phyloP scores from a whole-genome alignment of 805 yeast species.

The Candida dajiaensis region DNA sequence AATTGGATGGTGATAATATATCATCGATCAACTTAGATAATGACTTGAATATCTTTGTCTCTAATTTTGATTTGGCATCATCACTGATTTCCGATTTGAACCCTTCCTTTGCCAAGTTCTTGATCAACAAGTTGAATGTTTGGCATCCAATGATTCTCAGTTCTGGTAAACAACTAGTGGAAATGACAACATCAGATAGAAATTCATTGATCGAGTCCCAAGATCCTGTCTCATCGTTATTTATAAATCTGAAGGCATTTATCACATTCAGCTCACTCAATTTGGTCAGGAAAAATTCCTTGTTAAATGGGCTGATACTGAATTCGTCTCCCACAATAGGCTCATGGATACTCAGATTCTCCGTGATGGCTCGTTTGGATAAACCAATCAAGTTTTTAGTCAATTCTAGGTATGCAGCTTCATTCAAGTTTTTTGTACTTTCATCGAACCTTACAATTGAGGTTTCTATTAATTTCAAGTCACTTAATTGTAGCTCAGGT shows the following conservation, averaged over 20 bases:
- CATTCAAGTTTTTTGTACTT: constrained; percentile 51
- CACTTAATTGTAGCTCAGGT: constrained; percentile 38
- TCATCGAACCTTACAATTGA: constrained; percentile 59
- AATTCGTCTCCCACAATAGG: constrained; percentile 21
- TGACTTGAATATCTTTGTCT: constrained; percentile 42
- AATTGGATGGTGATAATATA: constrained; percentile 28
- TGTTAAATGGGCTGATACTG: constrained; percentile 45
- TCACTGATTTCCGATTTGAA: constrained; percentile 5
- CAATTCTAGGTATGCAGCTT: constrained; percentile 43
- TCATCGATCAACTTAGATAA: constrained; percentile 39
- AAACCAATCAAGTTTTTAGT: constrained; percentile 40
- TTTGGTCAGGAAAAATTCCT: constrained; percentile 46
- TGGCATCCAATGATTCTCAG: constrained; percentile 43
- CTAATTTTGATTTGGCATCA: constrained; percentile 27
- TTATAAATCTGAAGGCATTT: constrained; percentile 47
- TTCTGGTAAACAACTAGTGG: constrained; percentile 36
- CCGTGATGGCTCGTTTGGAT: constrained; percentile 25
- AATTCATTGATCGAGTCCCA: constrained; percentile 46
- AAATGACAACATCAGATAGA: constrained; percentile 39
- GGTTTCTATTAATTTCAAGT: constrained; percentile 44
- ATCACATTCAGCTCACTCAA: constrained; percentile 46
- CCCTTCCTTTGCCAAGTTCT: constrained; percentile 22
- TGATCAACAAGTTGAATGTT: constrained; percentile 47
- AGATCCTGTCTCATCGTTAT: constrained; percentile 33
- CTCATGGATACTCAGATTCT: constrained; percentile 12